phyloP scores from a whole-genome alignment of 2,329 filamentous ascomycete species.

The Didymosphaeria variabile region DNA sequence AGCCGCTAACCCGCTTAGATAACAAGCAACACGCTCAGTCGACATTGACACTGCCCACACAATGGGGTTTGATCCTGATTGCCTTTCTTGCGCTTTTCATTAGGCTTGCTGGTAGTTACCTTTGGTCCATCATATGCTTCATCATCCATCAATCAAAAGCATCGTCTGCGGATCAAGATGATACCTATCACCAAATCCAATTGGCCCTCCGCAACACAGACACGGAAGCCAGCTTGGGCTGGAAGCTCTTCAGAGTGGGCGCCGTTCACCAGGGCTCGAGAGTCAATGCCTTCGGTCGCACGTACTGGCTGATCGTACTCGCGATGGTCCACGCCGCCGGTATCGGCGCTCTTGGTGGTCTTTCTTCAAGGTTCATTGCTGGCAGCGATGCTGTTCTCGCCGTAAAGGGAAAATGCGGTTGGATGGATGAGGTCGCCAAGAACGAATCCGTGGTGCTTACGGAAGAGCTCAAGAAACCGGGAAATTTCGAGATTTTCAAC shows the following conservation, averaged over 20 bases:
- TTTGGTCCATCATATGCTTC: constrained; percentile 20
- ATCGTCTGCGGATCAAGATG: constrained; percentile 18
- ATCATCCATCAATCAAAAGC: constrained; percentile 20
- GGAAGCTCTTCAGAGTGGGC: constrained; percentile 18
- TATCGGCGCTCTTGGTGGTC: constrained; percentile 15
- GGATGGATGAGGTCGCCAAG: constrained; percentile 15
- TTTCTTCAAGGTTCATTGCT: constrained; percentile 19
- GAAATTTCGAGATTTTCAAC: constrained; percentile 9
- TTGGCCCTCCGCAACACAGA: constrained; percentile 24
- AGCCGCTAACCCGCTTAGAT: constrained; percentile 15
- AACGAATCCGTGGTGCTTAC: not conserved
- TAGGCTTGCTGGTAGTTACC: constrained; percentile 9
- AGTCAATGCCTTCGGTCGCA: constrained; percentile 16
- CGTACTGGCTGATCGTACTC: constrained; percentile 14
- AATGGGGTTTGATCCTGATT: constrained; percentile 18
- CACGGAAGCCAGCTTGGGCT: constrained; percentile 14
- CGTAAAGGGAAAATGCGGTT: constrained; percentile 16
- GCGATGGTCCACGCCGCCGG: constrained; percentile 15
- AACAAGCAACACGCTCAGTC: constrained; percentile 5
- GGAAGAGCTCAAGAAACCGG: constrained; percentile 9
- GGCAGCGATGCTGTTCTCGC: constrained; percentile 14
- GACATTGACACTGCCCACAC: constrained; percentile 17
- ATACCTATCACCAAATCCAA: constrained; percentile 26
- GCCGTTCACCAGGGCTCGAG: constrained; percentile 19
- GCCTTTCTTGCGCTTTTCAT: constrained; percentile 15